phyloP scores from a whole-genome alignment of 192 early-diverging fungal species.

The Umbelopsis vinacea region DNA sequence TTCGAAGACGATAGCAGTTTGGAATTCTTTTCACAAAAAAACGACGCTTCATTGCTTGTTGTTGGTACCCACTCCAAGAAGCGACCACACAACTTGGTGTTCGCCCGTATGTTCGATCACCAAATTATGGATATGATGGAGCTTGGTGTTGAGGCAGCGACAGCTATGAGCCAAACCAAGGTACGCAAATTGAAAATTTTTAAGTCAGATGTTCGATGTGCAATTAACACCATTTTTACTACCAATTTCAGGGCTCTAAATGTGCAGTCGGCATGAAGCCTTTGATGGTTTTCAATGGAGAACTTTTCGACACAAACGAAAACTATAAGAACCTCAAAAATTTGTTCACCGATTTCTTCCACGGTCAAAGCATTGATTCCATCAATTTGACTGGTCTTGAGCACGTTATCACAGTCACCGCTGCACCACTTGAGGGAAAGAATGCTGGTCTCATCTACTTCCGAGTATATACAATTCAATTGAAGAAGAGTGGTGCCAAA shows the following conservation, averaged over 20 bases:
- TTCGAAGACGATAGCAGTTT: slow-evolving; percentile 92
- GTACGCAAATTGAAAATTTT: slow-evolving; percentile 25
- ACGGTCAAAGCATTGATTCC: slow-evolving; percentile 74
- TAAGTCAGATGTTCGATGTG: neutral
- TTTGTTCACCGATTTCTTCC: slow-evolving; percentile 89
- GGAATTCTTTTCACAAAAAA: slow-evolving; percentile 96
- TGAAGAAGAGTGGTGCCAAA: slow-evolving; percentile 89
- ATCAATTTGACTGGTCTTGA: slow-evolving; percentile 89
- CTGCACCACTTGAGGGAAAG: slow-evolving; percentile 62
- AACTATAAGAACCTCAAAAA: slow-evolving; percentile 78
- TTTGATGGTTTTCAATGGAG: slow-evolving; percentile 88
- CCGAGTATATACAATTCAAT: slow-evolving; percentile 76
- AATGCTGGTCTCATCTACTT: slow-evolving; percentile 70
- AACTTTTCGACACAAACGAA: slow-evolving; percentile 76
- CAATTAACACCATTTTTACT: slow-evolving; percentile 22
- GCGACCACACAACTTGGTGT: slow-evolving; percentile 90
- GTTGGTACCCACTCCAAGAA: slow-evolving; percentile 95
- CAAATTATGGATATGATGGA: slow-evolving; percentile 96
- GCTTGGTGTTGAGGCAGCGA: slow-evolving; percentile 76
- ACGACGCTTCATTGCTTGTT: slow-evolving; percentile 91
- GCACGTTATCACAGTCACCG: slow-evolving; percentile 85
- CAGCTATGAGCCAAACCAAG: slow-evolving; percentile 75
- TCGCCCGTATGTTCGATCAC: slow-evolving; percentile 92
- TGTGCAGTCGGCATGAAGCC: slow-evolving; percentile 89
- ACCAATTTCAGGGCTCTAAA: slow-evolving; percentile 48